Conservation (phyloP, 768 basidiomycete species). For the Tylopilus felleus region DNA sequence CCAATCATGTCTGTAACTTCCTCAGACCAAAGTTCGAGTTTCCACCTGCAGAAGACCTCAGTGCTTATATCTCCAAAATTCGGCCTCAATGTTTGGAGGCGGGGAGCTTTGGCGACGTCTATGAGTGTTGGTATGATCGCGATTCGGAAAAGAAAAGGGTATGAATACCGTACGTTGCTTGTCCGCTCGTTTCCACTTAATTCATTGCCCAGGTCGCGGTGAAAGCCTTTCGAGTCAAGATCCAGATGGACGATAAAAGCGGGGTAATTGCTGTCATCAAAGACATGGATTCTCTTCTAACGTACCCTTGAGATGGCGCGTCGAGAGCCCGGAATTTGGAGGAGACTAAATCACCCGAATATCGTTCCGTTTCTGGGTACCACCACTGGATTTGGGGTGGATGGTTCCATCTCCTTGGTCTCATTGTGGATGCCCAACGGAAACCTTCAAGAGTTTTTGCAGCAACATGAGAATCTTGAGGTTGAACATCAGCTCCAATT, state of each 20-base stretch:
- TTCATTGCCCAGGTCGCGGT: not conserved
- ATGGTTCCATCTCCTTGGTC: conserved; percentile 15
- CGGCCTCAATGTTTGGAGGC: not conserved
- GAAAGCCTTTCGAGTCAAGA: not conserved
- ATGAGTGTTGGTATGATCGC: not conserved
- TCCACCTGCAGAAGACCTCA: not conserved
- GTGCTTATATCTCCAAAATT: not conserved
- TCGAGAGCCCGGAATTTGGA: conserved; percentile 5
- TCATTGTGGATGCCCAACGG: conserved; percentile 30
- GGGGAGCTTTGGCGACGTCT: not conserved
- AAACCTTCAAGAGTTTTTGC: not conserved
- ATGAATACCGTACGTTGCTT: not conserved
- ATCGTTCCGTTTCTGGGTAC: conserved; percentile 1
- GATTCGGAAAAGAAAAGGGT: not conserved
- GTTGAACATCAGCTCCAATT: not conserved
- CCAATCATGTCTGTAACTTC: not conserved
- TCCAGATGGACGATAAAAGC: not conserved
- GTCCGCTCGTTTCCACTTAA: no score
- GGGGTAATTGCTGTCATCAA: not conserved
- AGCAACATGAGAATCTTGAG: not conserved
- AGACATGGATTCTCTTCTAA: not conserved
- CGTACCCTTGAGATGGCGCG: not conserved
- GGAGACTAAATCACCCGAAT: not conserved
- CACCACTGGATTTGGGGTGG: not conserved
- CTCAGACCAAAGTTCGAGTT: no score